phyloP scores from a whole-genome alignment of 2,329 filamentous ascomycete genomes.

The Tolypocladium ophioglossoides region DNA sequence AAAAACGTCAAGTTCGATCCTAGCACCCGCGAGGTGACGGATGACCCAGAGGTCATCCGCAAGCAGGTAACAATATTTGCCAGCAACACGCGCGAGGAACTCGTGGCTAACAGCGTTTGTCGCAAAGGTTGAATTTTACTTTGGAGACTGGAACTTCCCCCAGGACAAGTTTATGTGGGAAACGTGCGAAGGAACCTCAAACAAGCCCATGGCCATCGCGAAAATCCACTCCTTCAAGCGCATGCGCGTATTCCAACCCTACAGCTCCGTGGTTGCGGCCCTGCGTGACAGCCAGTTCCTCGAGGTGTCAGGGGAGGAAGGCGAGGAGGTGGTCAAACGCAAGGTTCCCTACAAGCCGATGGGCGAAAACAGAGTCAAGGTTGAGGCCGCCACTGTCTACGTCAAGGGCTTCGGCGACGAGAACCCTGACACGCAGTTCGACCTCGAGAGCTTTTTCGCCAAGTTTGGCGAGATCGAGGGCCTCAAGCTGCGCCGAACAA shows the following conservation, averaged over 20 bases:
- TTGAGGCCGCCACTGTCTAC: conserved; percentile 70
- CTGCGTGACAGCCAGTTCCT: conserved; percentile 68
- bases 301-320: conserved; percentile 62
- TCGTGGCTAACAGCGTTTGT: neutral
- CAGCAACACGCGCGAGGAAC: neutral
- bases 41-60: conserved; percentile 72
- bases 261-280: conserved; percentile 71
- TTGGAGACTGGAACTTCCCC: conserved; percentile 81
- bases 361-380: conserved; percentile 50
- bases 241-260: conserved; percentile 90
- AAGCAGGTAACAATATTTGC: conserved; percentile 51
- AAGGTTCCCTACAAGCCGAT: conserved; percentile 57
- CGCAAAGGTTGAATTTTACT: conserved; percentile 87
- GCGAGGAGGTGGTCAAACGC: conserved; percentile 62
- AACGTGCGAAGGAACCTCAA: conserved; percentile 65
- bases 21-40: conserved; percentile 54
- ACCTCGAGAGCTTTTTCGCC: conserved; percentile 86
- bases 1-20: conserved; percentile 65
- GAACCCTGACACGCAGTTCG: conserved; percentile 75
- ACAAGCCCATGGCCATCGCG: conserved; percentile 70
- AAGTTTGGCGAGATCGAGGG: conserved; percentile 69
- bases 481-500: conserved; percentile 74
- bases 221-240: conserved; percentile 82
- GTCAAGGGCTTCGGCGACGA: conserved; percentile 90
- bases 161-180: conserved; percentile 81